Percentiles rank a stretch among this genome's conserved stretches.
Conservation (phyloP, 108 stramenopile species). For the Cylindrotheca closterium region DNA sequence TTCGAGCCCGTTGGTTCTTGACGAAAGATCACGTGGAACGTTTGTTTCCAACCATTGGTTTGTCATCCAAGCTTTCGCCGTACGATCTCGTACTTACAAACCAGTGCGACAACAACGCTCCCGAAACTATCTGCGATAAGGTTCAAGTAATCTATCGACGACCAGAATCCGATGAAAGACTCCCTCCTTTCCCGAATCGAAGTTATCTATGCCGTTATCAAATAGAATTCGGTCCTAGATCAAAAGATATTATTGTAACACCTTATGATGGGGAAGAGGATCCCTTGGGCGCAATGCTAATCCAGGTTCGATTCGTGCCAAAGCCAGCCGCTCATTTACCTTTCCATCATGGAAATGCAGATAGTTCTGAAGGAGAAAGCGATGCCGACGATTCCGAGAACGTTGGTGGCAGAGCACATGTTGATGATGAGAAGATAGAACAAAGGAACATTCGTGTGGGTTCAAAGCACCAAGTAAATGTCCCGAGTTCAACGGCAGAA, state of each 20-base stretch:
- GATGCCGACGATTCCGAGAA: constrained; percentile 26
- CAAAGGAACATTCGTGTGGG: constrained; percentile 73
- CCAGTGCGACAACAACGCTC: constrained; percentile 61
- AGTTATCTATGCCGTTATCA: constrained; percentile 55
- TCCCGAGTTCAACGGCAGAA: constrained; percentile 46
- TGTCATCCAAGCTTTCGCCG: constrained; percentile 38
- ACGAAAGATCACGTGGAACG: constrained; percentile 10
- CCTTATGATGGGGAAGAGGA: constrained; percentile 27
- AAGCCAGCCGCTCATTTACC: neutral
- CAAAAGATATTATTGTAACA: constrained; percentile 8
- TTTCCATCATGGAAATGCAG: neutral
- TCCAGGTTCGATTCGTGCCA: neutral
- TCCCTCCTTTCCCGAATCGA: constrained; percentile 22
- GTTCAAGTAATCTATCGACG: constrained; percentile 34
- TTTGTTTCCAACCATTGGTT: constrained; percentile 41
- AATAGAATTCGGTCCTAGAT: constrained; percentile 22
- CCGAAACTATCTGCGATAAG: constrained; percentile 49
- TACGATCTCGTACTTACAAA: constrained; percentile 61
- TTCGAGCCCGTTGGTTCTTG: constrained; percentile 33
- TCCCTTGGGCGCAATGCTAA: constrained; percentile 12
- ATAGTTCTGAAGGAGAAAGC: neutral
- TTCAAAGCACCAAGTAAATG: constrained; percentile 56
- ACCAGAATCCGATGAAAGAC: constrained; percentile 15
- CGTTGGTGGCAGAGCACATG: constrained; percentile 18
- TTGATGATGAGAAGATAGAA: constrained; percentile 50